phyloP scores from a whole-genome alignment of 805 yeast genomes.

The Candida takata region DNA sequence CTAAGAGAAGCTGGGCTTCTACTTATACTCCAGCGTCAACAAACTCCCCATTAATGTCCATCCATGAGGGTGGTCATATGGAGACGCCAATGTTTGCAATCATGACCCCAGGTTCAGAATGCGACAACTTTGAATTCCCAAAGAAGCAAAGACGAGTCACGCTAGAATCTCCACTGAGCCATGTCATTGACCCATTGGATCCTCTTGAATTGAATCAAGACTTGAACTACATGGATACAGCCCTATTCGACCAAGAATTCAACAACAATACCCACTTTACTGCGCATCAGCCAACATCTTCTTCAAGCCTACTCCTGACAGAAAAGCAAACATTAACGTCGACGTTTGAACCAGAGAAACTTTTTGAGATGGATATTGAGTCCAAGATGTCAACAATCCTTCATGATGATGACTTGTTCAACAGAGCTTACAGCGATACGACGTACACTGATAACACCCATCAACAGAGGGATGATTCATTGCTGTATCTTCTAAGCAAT shows the following conservation, averaged over 20 bases:
- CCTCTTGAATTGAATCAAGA: constrained; percentile 13
- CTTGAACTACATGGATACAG: constrained; percentile 5
- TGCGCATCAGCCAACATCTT: no score
- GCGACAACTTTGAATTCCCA: constrained; percentile 10
- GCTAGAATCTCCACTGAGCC: constrained; percentile 16
- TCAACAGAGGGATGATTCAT: no score
- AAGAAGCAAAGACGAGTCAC: constrained; percentile 5
- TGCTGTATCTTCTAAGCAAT: constrained; percentile 16
- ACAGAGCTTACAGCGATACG: background rate
- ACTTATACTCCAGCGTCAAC: constrained; percentile 21
- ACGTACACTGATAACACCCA: no score
- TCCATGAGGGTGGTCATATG: constrained; percentile 1
- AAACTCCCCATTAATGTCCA: constrained; percentile 13
- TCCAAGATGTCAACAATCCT: background rate
- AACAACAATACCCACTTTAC: no score
- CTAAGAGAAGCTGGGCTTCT: constrained; percentile 19
- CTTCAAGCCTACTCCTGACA: no score
- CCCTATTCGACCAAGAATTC: no score
- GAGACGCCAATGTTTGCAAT: constrained; percentile 4
- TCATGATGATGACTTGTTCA: background rate
- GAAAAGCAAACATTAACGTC: no score
- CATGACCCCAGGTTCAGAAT: constrained; percentile 14
- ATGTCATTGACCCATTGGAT: constrained; percentile 16
- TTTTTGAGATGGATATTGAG: constrained; percentile 5
- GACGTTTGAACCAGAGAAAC: background rate